A percentile compares a stretch with the other conserved stretches of the same genome.
Evolutionary conservation across 2,329 filamentous ascomycete species (phyloP).

Genomic region (Fusarium xyrophilum): DNA sequence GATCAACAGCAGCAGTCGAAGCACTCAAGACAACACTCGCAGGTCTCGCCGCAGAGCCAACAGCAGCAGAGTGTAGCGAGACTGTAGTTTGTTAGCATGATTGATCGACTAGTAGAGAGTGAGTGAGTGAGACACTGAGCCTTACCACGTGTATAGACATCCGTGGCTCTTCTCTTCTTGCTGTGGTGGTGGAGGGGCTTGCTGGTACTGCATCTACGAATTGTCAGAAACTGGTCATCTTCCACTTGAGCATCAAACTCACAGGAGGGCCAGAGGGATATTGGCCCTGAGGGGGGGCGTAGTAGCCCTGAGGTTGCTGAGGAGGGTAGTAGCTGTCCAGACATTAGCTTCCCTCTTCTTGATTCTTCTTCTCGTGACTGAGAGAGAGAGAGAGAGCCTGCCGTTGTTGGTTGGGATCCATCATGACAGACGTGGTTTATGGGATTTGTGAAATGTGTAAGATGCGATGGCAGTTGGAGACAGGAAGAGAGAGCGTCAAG

Average conservation of each 20-base stretch:
- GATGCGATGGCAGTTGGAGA: background rate
- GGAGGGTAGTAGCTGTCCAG: slow-evolving; percentile 22
- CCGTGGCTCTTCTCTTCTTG: slow-evolving; percentile 51
- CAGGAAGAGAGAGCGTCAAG: background rate
- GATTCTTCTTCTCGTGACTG: no score
- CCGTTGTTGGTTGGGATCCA: slow-evolving; percentile 29
- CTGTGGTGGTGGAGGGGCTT: slow-evolving; percentile 44
- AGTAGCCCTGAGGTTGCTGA: background rate
- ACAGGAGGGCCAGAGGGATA: no score
- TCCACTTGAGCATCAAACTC: background rate
- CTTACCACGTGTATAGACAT: slow-evolving; percentile 51
- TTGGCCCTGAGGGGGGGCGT: background rate
- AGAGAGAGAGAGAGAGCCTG: no score
- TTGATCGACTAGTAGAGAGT: background rate
- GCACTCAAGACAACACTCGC: slow-evolving; percentile 53
- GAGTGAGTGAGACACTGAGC: no score
- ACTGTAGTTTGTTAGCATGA: slow-evolving; percentile 24
- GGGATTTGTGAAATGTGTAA: background rate
- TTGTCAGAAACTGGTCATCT: background rate
- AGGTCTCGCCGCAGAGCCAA: slow-evolving; percentile 54
- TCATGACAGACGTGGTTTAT: background rate
- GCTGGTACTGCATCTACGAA: slow-evolving; percentile 45
- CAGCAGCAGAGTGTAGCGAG: slow-evolving; percentile 54
- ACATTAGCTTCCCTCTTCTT: background rate
- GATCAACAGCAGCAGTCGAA: slow-evolving; percentile 50